These are phyloP conservation scores for Pleurotus platypus DNA, from an alignment of 768 basidiomycete genomes.

Conservation along the genomic window DNA sequence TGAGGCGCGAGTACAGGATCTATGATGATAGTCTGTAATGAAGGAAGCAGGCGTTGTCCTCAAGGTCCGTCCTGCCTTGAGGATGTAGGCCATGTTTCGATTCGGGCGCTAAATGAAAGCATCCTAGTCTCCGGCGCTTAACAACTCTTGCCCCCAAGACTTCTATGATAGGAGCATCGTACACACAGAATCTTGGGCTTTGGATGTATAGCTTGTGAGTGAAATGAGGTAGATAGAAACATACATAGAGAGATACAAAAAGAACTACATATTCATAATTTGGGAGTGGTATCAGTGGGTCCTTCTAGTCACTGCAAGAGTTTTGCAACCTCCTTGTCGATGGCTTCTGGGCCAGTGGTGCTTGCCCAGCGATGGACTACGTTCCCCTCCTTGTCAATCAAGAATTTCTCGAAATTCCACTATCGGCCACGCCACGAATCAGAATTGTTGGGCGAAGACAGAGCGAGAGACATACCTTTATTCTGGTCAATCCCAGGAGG, in stretches of 20 bases:
- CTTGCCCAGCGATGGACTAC: conserved; percentile 77
- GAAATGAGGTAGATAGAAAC: no score
- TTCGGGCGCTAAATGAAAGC: background rate
- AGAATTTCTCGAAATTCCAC: conserved; percentile 94
- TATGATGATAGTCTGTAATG: background rate
- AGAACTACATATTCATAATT: background rate
- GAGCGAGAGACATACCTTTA: conserved; percentile 52
- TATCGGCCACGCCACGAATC: conserved; percentile 19
- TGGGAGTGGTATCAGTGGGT: background rate
- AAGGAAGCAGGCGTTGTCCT: background rate
- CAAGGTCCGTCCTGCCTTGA: background rate
- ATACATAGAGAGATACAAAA: background rate
- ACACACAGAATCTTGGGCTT: no score
- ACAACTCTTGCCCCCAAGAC: background rate
- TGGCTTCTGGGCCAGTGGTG: conserved; percentile 63
- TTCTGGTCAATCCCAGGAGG: conserved; percentile 63
- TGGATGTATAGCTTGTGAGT: no score
- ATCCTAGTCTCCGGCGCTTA: background rate
- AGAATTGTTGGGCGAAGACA: background rate
- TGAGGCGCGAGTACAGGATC: no score
- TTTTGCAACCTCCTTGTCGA: conserved; percentile 63
- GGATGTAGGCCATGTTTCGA: background rate
- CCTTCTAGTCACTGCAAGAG: conserved; percentile 33
- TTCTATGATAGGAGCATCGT: no score
- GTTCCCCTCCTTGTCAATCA: conserved; percentile 73